phyloP scores from a whole-genome alignment of 768 basidiomycete species.

The Boletus rubropictus region DNA sequence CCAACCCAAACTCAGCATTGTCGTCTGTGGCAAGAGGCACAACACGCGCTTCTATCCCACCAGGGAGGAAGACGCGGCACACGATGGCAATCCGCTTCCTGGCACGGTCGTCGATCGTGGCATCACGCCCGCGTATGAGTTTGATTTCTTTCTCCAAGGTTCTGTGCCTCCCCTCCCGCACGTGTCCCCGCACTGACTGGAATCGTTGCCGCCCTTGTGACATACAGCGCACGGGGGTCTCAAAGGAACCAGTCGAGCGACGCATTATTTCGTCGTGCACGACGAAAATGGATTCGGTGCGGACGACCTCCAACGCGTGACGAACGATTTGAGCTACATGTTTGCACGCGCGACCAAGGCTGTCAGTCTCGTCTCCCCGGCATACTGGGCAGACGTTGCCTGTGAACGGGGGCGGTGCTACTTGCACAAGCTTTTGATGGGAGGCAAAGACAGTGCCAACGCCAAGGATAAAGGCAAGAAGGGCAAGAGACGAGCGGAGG shows the following conservation, averaged over 20 bases:
- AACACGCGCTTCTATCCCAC: constrained; percentile 53
- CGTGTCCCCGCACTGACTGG: background rate
- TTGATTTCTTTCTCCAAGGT: constrained; percentile 52
- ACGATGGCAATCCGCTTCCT: constrained; percentile 45
- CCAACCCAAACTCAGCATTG: constrained; percentile 44
- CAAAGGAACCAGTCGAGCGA: constrained; percentile 42
- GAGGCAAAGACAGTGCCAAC: constrained; percentile 10
- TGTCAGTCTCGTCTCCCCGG: constrained; percentile 33
- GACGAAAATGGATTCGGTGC: constrained; percentile 48
- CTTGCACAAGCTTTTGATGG: constrained; percentile 40
- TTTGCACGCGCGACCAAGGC: constrained; percentile 54
- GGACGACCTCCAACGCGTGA: constrained; percentile 45
- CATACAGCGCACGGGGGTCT: constrained; percentile 36
- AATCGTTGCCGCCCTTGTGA: background rate
- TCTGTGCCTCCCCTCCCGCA: background rate
- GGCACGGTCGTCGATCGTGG: constrained; percentile 55
- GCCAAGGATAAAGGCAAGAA: constrained; percentile 24
- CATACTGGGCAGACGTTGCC: constrained; percentile 42
- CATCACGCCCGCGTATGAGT: constrained; percentile 49
- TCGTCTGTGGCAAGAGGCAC: constrained; percentile 53
- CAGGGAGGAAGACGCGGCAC: constrained; percentile 32
- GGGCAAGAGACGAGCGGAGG: constrained; percentile 37
- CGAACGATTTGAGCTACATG: constrained; percentile 48
- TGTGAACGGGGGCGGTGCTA: constrained; percentile 53
- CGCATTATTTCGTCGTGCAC: constrained; percentile 51